phyloP scores from a whole-genome alignment of 75 land plant genomes.

The Gnetum montanum region DNA sequence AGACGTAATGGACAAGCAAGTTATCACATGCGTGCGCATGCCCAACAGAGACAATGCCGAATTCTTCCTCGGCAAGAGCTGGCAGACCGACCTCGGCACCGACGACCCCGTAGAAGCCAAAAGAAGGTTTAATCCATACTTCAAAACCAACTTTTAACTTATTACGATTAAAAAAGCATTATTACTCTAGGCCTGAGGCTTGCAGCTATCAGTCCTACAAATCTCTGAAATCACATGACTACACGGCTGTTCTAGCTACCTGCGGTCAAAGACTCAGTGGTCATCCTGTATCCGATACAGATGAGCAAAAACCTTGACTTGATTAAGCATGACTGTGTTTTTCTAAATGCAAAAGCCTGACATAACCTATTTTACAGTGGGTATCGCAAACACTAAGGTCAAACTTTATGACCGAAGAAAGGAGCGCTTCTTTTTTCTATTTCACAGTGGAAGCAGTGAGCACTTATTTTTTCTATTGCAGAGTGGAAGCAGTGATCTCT shows the following conservation, averaged over 20 bases:
- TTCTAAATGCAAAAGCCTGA: no score
- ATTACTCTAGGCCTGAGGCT: not conserved
- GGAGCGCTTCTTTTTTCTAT: no score
- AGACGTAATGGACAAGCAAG: constrained; percentile 4
- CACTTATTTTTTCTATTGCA: no score
- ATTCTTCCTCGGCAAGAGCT: constrained; percentile 21
- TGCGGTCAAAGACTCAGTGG: not conserved
- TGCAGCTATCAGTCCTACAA: not conserved
- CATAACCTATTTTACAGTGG: no score
- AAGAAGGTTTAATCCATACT: constrained; percentile 9
- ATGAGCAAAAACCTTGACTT: no score
- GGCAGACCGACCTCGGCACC: constrained; percentile 21
- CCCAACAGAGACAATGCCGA: constrained; percentile 11
- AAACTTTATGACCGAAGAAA: no score
- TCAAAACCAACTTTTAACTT: not conserved
- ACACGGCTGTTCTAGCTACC: not conserved
- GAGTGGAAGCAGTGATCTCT: no score
- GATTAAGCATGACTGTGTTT: no score
- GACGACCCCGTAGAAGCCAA: constrained; percentile 14
- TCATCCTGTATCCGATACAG: no score
- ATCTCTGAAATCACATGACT: not conserved
- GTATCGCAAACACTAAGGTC: no score
- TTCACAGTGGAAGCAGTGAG: no score
- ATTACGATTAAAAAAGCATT: not conserved
- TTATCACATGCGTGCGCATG: constrained; percentile 4